phyloP scores from a whole-genome alignment of 768 basidiomycete species.

The Serendipita sp. region DNA sequence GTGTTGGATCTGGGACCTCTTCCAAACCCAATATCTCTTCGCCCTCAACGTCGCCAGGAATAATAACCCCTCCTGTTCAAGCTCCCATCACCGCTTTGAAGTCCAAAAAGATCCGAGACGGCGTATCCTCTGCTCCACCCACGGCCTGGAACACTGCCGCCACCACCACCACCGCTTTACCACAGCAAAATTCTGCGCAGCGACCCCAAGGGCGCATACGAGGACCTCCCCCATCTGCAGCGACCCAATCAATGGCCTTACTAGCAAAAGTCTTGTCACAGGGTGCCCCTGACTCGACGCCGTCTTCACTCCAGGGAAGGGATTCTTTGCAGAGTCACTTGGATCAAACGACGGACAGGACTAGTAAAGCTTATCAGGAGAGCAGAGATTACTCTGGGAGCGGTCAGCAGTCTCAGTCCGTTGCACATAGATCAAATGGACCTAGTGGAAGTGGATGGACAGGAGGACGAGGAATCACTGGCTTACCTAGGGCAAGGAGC shows the following conservation, averaged over 20 bases:
- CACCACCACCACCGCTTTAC: not conserved
- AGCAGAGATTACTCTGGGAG: constrained; percentile 5
- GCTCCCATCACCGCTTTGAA: constrained; percentile 18
- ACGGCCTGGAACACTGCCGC: not conserved
- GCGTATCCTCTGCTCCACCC: constrained; percentile 13
- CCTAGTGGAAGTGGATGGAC: constrained; percentile 8
- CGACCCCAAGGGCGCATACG: not conserved
- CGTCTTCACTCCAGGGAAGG: not conserved
- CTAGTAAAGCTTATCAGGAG: not conserved
- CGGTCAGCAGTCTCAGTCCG: not conserved
- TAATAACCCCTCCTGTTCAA: not conserved
- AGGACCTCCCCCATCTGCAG: not conserved
- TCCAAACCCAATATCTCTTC: not conserved
- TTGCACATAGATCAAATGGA: not conserved
- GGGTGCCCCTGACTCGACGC: not conserved
- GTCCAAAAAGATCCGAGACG: too few species aligned
- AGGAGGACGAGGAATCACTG: constrained; percentile 16
- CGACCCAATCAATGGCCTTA: not conserved
- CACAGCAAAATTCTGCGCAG: not conserved
- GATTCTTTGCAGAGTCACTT: not conserved
- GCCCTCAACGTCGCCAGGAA: constrained; percentile 11
- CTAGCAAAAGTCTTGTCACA: not conserved
- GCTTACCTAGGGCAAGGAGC: constrained; percentile 34
- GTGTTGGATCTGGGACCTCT: not conserved
- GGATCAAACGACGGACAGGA: not conserved